phyloP scores from a whole-genome alignment of 1,284 basidiomycete species.

The Rugosomyces carneus region DNA sequence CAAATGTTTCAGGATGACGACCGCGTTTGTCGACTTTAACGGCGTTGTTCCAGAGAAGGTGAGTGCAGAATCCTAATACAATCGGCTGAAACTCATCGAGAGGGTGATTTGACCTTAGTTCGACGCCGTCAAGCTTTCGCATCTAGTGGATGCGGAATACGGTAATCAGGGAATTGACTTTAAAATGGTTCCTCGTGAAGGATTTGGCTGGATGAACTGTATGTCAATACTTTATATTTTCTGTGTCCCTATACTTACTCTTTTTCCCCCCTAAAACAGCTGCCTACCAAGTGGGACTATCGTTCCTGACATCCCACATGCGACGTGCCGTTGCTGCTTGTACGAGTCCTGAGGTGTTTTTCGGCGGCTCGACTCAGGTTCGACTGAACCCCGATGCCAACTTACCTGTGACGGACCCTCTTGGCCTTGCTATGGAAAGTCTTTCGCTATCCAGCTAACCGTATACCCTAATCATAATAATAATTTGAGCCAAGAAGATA shows the following conservation, averaged over 20 bases:
- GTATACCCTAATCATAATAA: constrained; percentile 1
- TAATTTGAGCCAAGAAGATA: background rate
- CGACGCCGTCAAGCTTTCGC: constrained; percentile 91
- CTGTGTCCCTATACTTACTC: constrained; percentile 1
- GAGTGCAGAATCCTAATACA: constrained; percentile 10
- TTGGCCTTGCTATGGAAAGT: constrained; percentile 66
- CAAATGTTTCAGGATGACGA: constrained; percentile 67
- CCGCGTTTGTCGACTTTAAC: constrained; percentile 92
- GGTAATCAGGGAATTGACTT: constrained; percentile 98
- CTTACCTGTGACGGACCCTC: constrained; percentile 48
- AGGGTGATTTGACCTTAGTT: constrained; percentile 46
- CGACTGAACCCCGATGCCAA: constrained; percentile 32
- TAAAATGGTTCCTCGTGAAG: constrained; percentile 92
- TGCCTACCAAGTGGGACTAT: constrained; percentile 90
- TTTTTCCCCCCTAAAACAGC: constrained; percentile 41
- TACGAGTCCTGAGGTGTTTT: constrained; percentile 89
- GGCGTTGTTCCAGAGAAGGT: constrained; percentile 97
- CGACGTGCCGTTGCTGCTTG: constrained; percentile 90
- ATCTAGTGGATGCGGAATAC: constrained; percentile 96
- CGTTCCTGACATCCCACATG: constrained; percentile 93
- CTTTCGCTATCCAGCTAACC: constrained; percentile 28
- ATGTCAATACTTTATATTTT: constrained; percentile 9
- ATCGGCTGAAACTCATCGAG: background rate
- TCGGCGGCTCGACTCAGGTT: constrained; percentile 41
- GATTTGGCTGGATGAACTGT: constrained; percentile 98